Conservation (phyloP, 2,329 filamentous ascomycete genomes). For the Apiospora sp. region DNA sequence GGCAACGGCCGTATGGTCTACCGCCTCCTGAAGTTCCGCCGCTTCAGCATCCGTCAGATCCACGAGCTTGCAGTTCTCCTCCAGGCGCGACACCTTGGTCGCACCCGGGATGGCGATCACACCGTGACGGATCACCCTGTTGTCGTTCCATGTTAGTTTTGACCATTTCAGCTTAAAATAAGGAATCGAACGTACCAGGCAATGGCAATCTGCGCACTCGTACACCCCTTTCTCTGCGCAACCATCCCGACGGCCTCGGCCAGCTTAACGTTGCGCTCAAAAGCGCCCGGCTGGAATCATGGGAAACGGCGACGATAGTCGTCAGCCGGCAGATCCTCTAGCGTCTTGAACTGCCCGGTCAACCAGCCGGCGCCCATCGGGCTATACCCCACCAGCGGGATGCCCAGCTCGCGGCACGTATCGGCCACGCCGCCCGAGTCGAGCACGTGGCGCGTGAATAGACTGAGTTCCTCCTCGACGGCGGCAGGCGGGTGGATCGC, state of each 20-base stretch:
- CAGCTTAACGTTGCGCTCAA: slow-evolving; percentile 61
- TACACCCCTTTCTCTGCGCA: slow-evolving; percentile 56
- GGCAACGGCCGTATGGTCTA: slow-evolving; percentile 37
- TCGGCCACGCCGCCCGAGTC: slow-evolving; percentile 46
- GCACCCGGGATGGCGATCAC: slow-evolving; percentile 50
- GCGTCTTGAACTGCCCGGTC: slow-evolving; percentile 56
- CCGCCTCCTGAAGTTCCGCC: slow-evolving; percentile 44
- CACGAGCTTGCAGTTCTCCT: slow-evolving; percentile 55
- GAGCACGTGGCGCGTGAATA: slow-evolving; percentile 53
- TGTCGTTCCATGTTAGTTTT: slow-evolving; percentile 40
- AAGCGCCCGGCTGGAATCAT: slow-evolving; percentile 59
- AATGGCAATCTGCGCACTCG: slow-evolving; percentile 61
- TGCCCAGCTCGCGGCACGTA: slow-evolving; percentile 57
- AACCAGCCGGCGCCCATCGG: slow-evolving; percentile 59
- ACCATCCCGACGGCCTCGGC: slow-evolving; percentile 56
- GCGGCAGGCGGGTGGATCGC: slow-evolving; percentile 48
- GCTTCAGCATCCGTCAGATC: slow-evolving; percentile 48
- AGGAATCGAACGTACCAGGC: slow-evolving; percentile 60
- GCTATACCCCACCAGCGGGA: slow-evolving; percentile 65
- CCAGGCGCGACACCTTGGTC: slow-evolving; percentile 49
- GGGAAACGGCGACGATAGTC: slow-evolving; percentile 49
- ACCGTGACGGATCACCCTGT: slow-evolving; percentile 43
- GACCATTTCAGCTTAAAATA: too few species aligned
- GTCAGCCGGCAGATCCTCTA: slow-evolving; percentile 53
- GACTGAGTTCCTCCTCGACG: slow-evolving; percentile 55